A percentile compares a stretch with the other conserved stretches of the same genome.
phyloP scores from a whole-genome alignment of 345 rosid genomes.

The Dimocarpus longan region DNA sequence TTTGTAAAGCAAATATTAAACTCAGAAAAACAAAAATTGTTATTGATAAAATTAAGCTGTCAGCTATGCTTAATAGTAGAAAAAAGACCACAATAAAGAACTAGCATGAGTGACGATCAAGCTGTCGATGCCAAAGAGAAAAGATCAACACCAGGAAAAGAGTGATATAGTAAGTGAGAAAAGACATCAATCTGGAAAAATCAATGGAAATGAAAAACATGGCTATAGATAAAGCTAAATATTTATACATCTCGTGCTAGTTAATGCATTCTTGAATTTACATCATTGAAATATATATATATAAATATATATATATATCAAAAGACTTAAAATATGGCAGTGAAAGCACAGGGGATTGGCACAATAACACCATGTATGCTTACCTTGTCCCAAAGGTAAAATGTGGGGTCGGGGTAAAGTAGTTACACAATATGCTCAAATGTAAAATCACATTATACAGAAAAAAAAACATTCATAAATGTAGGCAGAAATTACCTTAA shows the following conservation, averaged over 20 bases:
- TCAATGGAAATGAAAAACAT: not conserved
- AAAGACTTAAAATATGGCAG: not conserved
- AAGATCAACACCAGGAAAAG: not conserved
- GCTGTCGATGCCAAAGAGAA: not conserved
- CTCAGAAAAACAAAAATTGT: not conserved
- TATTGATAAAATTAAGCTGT: not conserved
- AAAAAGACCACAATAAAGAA: not conserved
- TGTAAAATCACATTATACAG: conserved; percentile 1
- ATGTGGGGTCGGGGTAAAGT: not conserved
- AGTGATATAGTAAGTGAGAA: not conserved
- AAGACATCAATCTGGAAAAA: not conserved
- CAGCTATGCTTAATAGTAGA: not conserved
- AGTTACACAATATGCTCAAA: conserved; percentile 4
- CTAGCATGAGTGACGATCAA: not conserved
- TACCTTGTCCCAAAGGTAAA: not conserved
- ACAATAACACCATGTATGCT: not conserved
- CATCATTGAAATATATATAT: too few species aligned
- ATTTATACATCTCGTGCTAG: not conserved
- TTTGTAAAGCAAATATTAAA: not conserved
- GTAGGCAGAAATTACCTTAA: conserved; percentile 59
- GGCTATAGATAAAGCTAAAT: not conserved
- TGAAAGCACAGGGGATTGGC: not conserved
- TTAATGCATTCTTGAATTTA: not conserved
- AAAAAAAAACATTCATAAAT: not conserved
- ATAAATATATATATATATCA: not conserved